Evolutionary conservation across 495 filamentous ascomycete species (phyloP), one percentile per base, ranked within the genome.

Genomic region (Aspergillus haitiensis): DNA sequence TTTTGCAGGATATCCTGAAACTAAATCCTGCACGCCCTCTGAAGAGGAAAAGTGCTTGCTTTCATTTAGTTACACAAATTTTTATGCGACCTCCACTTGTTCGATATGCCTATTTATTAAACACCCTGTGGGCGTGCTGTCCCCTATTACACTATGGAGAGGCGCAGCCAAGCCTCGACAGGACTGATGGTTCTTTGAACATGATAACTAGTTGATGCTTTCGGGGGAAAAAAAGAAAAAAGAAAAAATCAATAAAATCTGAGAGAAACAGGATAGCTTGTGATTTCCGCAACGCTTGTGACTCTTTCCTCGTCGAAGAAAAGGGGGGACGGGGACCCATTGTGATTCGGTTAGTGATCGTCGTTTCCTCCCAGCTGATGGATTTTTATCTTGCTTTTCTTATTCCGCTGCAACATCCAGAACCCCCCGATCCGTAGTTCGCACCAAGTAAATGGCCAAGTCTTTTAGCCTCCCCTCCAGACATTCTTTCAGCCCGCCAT

Each of bases 361-460:
- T 15, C 44, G 44, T 47, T 47, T 47, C 44, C 44, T 21, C 10
- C 44, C 44, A 47, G 44, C 44, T 18, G 15, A 47, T 47, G 15
- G 8, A 21, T 18, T 47, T 18, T 15, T 18, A 21, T 47, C 44
- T 16, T 27, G 21, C 21, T 27, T 27, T 27, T n/a, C n/a, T n/a
- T n/a, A n/a, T n/a, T n/a, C n/a, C 5, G 44, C 44, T 18, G 44
- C 44, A 18, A 16, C 15, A 16, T n/a, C 15, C 44, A 46, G 44
- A n/a, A 18, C 44, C 44, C 44, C 27, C 44, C 7, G 44, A 47
- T 47, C 44, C 44, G 21, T 47, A 18, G 44, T 47, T 21, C n/a
- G 44, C 16, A 21, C 44, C 42, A 15, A 6, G 5, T 9, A 47
- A 40, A 11, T 47, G 44, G n/a, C 44, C 44, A 47, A 47, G 44